Conservation (phyloP, 441 rosid genomes). For the Metrosideros polymorpha region DNA sequence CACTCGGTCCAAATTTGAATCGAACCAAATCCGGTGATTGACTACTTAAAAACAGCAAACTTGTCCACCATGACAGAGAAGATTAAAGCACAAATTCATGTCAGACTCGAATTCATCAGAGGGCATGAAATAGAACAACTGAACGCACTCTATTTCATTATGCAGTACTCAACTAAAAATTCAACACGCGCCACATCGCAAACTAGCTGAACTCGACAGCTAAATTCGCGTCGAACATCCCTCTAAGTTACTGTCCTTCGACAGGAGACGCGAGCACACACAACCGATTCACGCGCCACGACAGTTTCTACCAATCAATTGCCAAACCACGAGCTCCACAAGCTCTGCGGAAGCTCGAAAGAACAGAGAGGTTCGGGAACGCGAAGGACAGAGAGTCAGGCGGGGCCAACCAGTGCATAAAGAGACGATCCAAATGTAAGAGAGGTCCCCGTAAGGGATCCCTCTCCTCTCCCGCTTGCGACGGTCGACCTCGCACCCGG, state of each 20-base stretch:
- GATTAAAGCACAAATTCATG: background rate
- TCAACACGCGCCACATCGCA: background rate
- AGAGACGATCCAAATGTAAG: slow-evolving; percentile 13
- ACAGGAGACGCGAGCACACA: background rate
- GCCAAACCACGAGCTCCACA: background rate
- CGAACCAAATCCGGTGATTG: background rate
- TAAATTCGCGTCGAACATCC: background rate
- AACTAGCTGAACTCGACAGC: background rate
- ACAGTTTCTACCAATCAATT: background rate
- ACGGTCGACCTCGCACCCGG: slow-evolving; percentile 6
- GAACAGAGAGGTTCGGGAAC: background rate
- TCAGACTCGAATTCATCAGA: background rate
- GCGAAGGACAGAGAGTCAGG: background rate
- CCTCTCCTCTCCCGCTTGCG: slow-evolving; percentile 3
- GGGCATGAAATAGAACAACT: background rate
- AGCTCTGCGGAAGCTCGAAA: background rate
- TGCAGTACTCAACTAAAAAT: background rate
- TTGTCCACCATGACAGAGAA: background rate
- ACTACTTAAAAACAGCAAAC: background rate
- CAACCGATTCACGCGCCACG: background rate
- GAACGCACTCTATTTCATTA: background rate
- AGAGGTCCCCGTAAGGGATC: slow-evolving; percentile 5
- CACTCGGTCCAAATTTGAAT: background rate
- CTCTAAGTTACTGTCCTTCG: background rate
- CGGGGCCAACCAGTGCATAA: slow-evolving; percentile 3